phyloP scores from a whole-genome alignment of 352 stramenopile species.

The Lagenidium giganteum region DNA sequence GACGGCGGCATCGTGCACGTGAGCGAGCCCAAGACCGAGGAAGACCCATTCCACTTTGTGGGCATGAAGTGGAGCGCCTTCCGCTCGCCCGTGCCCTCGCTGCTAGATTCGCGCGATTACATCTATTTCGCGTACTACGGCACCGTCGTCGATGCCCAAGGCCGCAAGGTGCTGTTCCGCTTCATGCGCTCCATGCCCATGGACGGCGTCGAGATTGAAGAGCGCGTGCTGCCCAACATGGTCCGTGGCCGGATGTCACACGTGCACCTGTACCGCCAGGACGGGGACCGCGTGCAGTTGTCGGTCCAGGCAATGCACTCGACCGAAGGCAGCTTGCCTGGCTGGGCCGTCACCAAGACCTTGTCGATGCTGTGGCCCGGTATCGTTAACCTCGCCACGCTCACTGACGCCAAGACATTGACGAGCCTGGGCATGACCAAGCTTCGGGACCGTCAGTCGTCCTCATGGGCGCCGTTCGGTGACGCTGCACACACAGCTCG shows the following conservation, averaged over 20 bases:
- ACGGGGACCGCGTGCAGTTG: slow-evolving; percentile 23
- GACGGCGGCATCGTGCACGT: slow-evolving; percentile 40
- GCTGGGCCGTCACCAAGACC: slow-evolving; percentile 30
- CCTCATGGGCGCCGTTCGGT: too few relatives aligned
- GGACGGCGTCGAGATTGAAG: slow-evolving; percentile 23
- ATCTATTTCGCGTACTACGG: slow-evolving; percentile 40
- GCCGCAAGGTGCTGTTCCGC: slow-evolving; percentile 28
- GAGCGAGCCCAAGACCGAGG: slow-evolving; percentile 18
- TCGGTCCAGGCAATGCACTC: slow-evolving; percentile 29
- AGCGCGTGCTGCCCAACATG: slow-evolving; percentile 19
- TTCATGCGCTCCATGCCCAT: slow-evolving; percentile 30
- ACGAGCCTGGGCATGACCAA: slow-evolving; percentile 18
- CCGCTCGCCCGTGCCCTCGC: slow-evolving; percentile 24
- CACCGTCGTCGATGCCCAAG: slow-evolving; percentile 21
- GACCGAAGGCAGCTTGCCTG: slow-evolving; percentile 26
- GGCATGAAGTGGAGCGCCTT: slow-evolving; percentile 41
- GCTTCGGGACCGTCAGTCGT: neutral
- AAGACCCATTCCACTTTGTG: slow-evolving; percentile 41
- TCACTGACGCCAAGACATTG: slow-evolving; percentile 24
- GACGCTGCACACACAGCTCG: neutral
- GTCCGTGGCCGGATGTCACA: slow-evolving; percentile 37
- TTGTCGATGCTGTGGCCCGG: slow-evolving; percentile 29
- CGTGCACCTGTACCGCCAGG: slow-evolving; percentile 29
- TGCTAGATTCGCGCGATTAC: slow-evolving; percentile 33
- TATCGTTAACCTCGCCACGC: slow-evolving; percentile 26